Percentiles rank a stretch among this genome's conserved stretches.
phyloP scores from a whole-genome alignment of 202 grass and related monocot species.

The Panicum virgatum region DNA sequence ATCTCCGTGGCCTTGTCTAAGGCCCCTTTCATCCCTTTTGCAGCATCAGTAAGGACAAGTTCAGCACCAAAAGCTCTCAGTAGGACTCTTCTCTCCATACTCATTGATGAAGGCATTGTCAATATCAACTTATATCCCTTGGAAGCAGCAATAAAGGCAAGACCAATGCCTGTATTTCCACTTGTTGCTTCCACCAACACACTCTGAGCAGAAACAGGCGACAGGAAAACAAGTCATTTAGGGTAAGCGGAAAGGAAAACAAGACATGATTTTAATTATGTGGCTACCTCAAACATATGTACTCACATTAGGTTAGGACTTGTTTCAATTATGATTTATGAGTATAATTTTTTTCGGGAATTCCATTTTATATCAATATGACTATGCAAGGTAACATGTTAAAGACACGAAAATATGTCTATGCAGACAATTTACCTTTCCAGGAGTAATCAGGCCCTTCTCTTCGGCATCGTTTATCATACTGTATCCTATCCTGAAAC shows the following conservation, averaged over 20 bases:
- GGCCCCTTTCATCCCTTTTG: conserved; percentile 94
- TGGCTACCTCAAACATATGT: neutral
- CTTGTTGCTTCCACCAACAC: conserved; percentile 90
- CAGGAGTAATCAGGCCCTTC: conserved; percentile 78
- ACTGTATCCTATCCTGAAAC: conserved; percentile 85
- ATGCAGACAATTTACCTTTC: conserved; percentile 55
- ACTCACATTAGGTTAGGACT: neutral
- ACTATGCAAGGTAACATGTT: neutral
- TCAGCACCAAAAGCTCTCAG: conserved; percentile 92
- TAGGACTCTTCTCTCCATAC: conserved; percentile 90
- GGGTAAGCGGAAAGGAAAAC: neutral
- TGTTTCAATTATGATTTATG: neutral
- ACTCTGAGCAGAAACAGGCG: conserved; percentile 44
- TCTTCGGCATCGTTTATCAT: conserved; percentile 88
- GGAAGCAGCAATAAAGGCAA: conserved; percentile 95
- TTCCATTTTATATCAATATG: neutral
- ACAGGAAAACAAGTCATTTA: neutral
- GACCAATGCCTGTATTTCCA: conserved; percentile 94
- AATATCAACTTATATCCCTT: conserved; percentile 90
- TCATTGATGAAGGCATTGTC: conserved; percentile 94
- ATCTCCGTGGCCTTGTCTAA: conserved; percentile 85
- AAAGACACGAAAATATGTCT: neutral
- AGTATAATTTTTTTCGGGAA: neutral
- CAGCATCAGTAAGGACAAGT: conserved; percentile 78
- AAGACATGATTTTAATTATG: neutral